Conservation (phyloP, 2,329 filamentous ascomycete species). For the Rugonectria rugulosa region DNA sequence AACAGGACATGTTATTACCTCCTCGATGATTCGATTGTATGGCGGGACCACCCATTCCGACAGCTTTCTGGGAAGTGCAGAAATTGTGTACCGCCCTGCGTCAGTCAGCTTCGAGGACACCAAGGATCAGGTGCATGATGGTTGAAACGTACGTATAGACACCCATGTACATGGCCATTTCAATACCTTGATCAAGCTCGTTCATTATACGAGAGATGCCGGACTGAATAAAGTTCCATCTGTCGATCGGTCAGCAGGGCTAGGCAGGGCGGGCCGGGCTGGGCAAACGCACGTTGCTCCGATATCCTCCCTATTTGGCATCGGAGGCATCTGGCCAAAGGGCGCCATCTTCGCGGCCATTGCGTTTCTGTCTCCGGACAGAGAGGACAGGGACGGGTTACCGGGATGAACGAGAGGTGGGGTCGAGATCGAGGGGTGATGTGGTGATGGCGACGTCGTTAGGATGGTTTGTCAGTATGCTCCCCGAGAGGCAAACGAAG, state of each 20-base stretch:
- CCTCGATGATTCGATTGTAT: constrained; percentile 60
- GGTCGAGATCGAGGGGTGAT: constrained; percentile 36
- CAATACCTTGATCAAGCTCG: constrained; percentile 88
- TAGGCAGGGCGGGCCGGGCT: background rate
- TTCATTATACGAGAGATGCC: constrained; percentile 95
- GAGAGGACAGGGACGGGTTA: constrained; percentile 26
- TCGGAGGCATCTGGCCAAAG: constrained; percentile 59
- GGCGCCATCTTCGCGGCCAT: constrained; percentile 48
- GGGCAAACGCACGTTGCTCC: constrained; percentile 53
- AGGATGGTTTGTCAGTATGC: constrained; percentile 13
- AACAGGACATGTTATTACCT: constrained; percentile 55
- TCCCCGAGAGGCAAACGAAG: constrained; percentile 1
- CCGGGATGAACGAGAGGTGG: constrained; percentile 32
- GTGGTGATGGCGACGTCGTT: constrained; percentile 33
- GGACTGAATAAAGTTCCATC: constrained; percentile 88
- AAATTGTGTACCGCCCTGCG: constrained; percentile 93
- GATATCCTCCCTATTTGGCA: constrained; percentile 69
- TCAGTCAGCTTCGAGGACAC: constrained; percentile 45
- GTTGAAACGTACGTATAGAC: constrained; percentile 79
- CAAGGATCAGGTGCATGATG: background rate
- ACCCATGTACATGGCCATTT: constrained; percentile 97
- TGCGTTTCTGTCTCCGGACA: constrained; percentile 27
- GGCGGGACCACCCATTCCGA: constrained; percentile 61
- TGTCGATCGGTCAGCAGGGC: constrained; percentile 48
- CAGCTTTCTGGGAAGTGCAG: constrained; percentile 95